Evolutionary conservation across 2,329 filamentous ascomycete genomes (phyloP).

Genomic region (Escovopsis sp.): DNA sequence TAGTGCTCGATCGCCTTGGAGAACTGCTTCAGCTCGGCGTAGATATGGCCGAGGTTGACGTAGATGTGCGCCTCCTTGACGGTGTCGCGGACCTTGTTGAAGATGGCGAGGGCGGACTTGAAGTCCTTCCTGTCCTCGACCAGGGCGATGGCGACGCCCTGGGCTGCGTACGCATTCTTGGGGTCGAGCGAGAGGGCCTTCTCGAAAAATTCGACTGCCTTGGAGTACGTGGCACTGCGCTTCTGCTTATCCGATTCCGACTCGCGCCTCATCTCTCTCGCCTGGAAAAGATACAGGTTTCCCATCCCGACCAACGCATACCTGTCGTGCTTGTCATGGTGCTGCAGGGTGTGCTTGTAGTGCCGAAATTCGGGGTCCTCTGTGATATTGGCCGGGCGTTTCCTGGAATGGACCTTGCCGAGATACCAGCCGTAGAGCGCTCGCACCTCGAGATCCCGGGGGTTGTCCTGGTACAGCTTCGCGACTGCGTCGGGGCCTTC

Average conservation of each 20-base stretch:
- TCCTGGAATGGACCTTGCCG: constrained; percentile 66
- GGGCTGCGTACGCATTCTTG: constrained; percentile 89
- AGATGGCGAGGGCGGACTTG: constrained; percentile 67
- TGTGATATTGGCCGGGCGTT: constrained; percentile 61
- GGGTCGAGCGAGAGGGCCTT: constrained; percentile 92
- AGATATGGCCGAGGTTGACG: constrained; percentile 88
- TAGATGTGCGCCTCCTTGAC: constrained; percentile 78
- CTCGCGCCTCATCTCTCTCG: constrained; percentile 86
- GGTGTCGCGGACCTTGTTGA: constrained; percentile 81
- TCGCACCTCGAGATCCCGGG: constrained; percentile 78
- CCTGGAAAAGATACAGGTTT: constrained; percentile 74
- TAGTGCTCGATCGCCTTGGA: constrained; percentile 90
- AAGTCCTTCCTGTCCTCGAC: constrained; percentile 90
- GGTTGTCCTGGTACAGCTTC: constrained; percentile 72
- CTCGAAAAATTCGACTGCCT: constrained; percentile 95
- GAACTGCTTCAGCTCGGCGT: constrained; percentile 79
- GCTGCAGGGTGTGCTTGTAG: constrained; percentile 89
- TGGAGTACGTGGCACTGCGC: constrained; percentile 70
- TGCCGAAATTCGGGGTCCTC: constrained; percentile 88
- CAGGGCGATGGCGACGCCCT: constrained; percentile 87
- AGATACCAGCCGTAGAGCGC: constrained; percentile 93
- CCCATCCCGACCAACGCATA: constrained; percentile 96
- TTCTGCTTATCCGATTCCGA: constrained; percentile 85
- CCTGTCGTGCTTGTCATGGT: constrained; percentile 94
- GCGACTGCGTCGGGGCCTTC: constrained; percentile 77